These are phyloP conservation scores for Sphagnum tenellum DNA, from an alignment of 225 moss, liverwort and hornwort species.

Conservation along the genomic window DNA sequence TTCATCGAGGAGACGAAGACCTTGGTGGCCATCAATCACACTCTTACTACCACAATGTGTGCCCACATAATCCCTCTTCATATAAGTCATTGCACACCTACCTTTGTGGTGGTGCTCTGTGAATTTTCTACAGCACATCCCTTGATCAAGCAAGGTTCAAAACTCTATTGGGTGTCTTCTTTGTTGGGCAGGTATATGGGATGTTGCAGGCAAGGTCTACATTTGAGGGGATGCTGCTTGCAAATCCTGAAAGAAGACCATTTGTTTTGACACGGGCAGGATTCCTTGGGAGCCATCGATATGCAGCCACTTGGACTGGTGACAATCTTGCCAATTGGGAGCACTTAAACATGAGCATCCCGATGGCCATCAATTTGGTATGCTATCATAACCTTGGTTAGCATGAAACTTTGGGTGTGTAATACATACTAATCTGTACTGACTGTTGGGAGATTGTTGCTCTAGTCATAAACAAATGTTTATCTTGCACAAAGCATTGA, in stretches of 20 bases:
- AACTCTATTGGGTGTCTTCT: too few species aligned
- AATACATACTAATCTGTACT: too few species aligned
- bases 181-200: constrained; percentile 65
- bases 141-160: too few species aligned
- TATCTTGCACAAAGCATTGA: too few species aligned
- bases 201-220: constrained; percentile 79
- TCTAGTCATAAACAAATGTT: too few species aligned
- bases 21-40: constrained; percentile 72
- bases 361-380: constrained; percentile 87
- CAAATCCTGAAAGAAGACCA: constrained; percentile 54
- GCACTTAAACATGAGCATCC: constrained; percentile 92
- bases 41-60: constrained; percentile 74
- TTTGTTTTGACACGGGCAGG: constrained; percentile 89
- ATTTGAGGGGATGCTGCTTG: constrained; percentile 63
- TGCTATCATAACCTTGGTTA: too few species aligned
- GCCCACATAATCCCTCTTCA: too few species aligned
- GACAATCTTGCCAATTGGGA: constrained; percentile 89
- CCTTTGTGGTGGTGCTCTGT: too few species aligned
- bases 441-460: too few species aligned
- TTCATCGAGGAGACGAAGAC: constrained; percentile 81
- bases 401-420: too few species aligned
- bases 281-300: constrained; percentile 74
- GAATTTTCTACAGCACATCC: too few species aligned
- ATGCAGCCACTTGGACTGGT: constrained; percentile 92
- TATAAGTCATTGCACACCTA: too few species aligned